Evolutionary conservation across 345 rosid species (phyloP).

Genomic region (Carallia brachiata): DNA sequence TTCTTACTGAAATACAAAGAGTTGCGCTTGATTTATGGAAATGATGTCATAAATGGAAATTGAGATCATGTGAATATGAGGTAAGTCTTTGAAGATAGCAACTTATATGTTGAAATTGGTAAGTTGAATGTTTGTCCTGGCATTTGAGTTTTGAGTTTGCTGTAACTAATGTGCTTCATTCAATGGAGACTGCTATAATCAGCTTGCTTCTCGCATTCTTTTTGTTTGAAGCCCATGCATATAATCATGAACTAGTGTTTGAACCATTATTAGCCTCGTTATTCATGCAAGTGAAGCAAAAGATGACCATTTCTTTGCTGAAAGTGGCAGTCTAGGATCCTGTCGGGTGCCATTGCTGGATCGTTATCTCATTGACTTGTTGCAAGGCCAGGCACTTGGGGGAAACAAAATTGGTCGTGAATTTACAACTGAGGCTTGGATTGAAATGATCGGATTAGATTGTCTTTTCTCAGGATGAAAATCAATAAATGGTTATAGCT

Average conservation of each 20-base stretch:
- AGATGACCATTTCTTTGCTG: conserved; percentile 11
- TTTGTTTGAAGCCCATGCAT: not conserved
- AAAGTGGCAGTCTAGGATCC: conserved; percentile 11
- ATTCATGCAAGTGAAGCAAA: conserved; percentile 30
- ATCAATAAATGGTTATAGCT: conserved; percentile 38
- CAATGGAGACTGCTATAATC: not conserved
- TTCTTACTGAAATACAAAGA: conserved; percentile 40
- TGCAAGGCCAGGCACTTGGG: conserved; percentile 39
- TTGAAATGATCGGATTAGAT: conserved; percentile 17
- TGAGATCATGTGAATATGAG: conserved; percentile 12
- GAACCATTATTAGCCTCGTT: not conserved
- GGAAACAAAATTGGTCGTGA: conserved; percentile 42
- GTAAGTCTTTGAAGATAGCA: conserved; percentile 21
- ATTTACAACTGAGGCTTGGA: conserved; percentile 38
- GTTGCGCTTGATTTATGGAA: conserved; percentile 38
- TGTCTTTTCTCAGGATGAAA: conserved; percentile 44
- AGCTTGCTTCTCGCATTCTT: not conserved
- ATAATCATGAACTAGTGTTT: not conserved
- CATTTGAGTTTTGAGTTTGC: not conserved
- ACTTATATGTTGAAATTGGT: conserved; percentile 19
- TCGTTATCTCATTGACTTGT: conserved; percentile 36
- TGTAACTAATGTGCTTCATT: not conserved
- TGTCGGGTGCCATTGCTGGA: conserved; percentile 37
- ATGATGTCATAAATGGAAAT: conserved; percentile 24
- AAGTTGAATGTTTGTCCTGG: conserved; percentile 11